phyloP scores from a whole-genome alignment of 2,329 filamentous ascomycete species.

The Venturia pyrina region DNA sequence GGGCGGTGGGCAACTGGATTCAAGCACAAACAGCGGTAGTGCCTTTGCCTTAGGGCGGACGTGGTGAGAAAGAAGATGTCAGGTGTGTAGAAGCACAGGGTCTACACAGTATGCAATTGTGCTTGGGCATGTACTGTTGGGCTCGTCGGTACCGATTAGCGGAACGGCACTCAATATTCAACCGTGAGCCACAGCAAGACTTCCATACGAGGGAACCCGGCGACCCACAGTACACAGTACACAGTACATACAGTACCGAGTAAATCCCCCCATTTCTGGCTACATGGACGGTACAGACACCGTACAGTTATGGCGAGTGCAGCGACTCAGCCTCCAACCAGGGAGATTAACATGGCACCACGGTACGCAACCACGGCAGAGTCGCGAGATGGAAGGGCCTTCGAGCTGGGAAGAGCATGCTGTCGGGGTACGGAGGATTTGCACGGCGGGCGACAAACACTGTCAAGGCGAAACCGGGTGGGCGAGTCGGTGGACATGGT shows the following conservation, averaged over 20 bases:
- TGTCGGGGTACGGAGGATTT: neutral
- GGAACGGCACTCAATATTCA: neutral
- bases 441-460: neutral
- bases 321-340: neutral
- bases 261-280: too few species aligned
- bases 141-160: neutral
- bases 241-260: too few species aligned
- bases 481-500: neutral
- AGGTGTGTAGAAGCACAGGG: neutral
- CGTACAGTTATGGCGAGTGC: neutral
- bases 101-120: neutral
- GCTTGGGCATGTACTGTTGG: neutral
- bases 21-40: neutral
- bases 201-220: neutral
- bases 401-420: neutral
- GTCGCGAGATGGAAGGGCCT: constrained; percentile 6
- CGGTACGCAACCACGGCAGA: neutral
- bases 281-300: too few species aligned
- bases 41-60: neutral
- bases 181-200: neutral
- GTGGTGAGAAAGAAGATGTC: neutral
- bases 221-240: too few species aligned
- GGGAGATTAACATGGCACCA: neutral
- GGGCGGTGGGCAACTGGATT: neutral
- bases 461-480: constrained; percentile 8